Evolutionary conservation across 768 basidiomycete genomes (phyloP), one percentile per base, ranked within the genome.

Genomic region (Suillus hirtellus): DNA sequence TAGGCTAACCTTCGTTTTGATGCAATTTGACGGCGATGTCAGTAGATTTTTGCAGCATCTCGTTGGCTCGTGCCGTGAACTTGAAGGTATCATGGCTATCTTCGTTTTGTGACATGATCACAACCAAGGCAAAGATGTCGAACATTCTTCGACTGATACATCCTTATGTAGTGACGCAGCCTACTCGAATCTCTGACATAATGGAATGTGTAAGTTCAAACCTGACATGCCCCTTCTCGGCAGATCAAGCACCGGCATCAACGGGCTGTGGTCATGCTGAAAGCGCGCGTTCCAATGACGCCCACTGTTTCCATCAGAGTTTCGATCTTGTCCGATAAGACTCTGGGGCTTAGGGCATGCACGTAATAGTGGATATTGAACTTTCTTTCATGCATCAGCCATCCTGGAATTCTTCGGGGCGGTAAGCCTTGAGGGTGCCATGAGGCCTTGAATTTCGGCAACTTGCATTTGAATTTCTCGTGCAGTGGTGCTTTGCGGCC

Each of bases 11-110:
- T 61, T 61, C 47, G 21, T 35, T 40, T 19, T 50, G 44, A 21
- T 61, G 47, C 34, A 61, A 38, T 61, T 61, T 61, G 31, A n/a
- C 47, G 49, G 60, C 60, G 37, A 61, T 35, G 21, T 61, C 47
- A 52, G 49, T 61, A 50, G 60, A 54, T 52, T 54, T 61, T 38
- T 50, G 35, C 44, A 61, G 40, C 52, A 61, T 52, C 4, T 40
- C 37, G 47, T 15, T n/a, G 21, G 60, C 58, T 40, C 19, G 31
- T 17, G 24, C 27, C 12, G 58, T 31, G 31, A 31, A 31, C 31
- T 31, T 59, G 38, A 59, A 59, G 56, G 40, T 58, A 35, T 34
- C 34, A 58, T 10, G 27, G 8, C 40, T 21, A 21, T 24, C 21
- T 15, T 35, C 34, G 31, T 24, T 38, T 42, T 59, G 58, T 19